phyloP scores from a whole-genome alignment of 2,329 filamentous ascomycete species.

The Claviceps sorghi region DNA sequence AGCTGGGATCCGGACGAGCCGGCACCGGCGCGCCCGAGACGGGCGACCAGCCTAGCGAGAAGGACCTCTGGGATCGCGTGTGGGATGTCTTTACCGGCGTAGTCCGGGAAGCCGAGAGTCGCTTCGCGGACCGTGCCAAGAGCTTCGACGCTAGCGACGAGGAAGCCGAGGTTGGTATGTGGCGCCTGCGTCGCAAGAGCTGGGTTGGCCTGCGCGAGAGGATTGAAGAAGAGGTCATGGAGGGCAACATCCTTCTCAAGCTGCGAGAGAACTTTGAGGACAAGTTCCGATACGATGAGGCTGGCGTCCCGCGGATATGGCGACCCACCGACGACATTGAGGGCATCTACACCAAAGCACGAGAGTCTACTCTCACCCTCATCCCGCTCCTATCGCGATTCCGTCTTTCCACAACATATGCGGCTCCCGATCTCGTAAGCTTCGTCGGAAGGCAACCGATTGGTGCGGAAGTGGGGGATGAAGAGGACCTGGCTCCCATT shows the following conservation, averaged over 20 bases:
- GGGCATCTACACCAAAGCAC: constrained; percentile 79
- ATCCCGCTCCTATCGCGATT: constrained; percentile 84
- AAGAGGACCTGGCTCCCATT: constrained; percentile 78
- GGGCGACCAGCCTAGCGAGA: constrained; percentile 64
- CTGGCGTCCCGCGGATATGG: constrained; percentile 92
- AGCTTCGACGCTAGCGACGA: constrained; percentile 87
- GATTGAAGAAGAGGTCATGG: constrained; percentile 95
- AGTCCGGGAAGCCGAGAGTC: constrained; percentile 68
- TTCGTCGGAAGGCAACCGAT: constrained; percentile 71
- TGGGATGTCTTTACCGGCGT: constrained; percentile 76
- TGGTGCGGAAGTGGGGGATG: constrained; percentile 64
- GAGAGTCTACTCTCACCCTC: constrained; percentile 80
- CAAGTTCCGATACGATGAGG: constrained; percentile 95
- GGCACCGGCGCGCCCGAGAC: constrained; percentile 68
- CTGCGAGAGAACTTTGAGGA: constrained; percentile 97
- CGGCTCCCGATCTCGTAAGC: constrained; percentile 63
- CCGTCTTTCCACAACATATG: constrained; percentile 57
- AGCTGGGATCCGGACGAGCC: constrained; percentile 74
- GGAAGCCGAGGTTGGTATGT: constrained; percentile 83
- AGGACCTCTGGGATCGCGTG: constrained; percentile 88
- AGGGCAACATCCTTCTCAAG: constrained; percentile 90
- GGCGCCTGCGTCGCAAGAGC: constrained; percentile 83
- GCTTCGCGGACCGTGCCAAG: constrained; percentile 76
- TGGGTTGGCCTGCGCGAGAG: constrained; percentile 83
- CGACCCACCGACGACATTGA: constrained; percentile 94